Evolutionary conservation across 2,329 filamentous ascomycete species (phyloP), one percentile per base, ranked within the genome.

Genomic region (Fusarium nygamai): DNA sequence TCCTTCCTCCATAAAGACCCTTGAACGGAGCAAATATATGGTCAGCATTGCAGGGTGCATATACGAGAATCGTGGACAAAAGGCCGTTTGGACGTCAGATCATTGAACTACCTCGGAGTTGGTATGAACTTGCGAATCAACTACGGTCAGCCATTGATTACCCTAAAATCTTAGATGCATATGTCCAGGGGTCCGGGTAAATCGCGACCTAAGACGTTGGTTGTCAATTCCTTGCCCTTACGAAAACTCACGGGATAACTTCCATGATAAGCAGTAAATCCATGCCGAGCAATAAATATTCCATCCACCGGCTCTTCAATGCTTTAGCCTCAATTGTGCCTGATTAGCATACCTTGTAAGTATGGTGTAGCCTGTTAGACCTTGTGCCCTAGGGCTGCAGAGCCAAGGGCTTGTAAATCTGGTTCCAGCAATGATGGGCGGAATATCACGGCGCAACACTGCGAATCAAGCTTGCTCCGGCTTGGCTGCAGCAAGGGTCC

Each of bases 171-270:
- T n/a, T 54, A 38, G 51, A 22, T 19, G 51, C 51, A 38, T 29
- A n/a, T n/a, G 10, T 1, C 34, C 8, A 29, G 31, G 48, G n/a
- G 9, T 36, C 17, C 17, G n/a, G 31, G 2, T 53, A 53, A 51
- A 53, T 53, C 17, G n/a, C 17, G 1, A 24, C 13, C 17, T 8
- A 16, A 24, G 17, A 36, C 48, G n/a, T 53, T 36, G 12, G n/a
- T 27, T 5, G 2, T 24, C n/a, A 51, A 14, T 51, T 10, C 0
- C 6, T 5, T 8, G 31, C 4, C 11, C 17, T 11, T 7, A 1
- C 8, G 0, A 14, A 11, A 11, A 3, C 0, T 5, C 0, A 1
- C n/a, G n/a, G 31, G 8, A 29, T 17, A 22, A 2, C 19, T 54
- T 38, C 51, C 13, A 5, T 13, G 24, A 22, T 9, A 22, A 54